phyloP scores from a whole-genome alignment of 2,329 filamentous ascomycete species.

The Penicillium paneum region DNA sequence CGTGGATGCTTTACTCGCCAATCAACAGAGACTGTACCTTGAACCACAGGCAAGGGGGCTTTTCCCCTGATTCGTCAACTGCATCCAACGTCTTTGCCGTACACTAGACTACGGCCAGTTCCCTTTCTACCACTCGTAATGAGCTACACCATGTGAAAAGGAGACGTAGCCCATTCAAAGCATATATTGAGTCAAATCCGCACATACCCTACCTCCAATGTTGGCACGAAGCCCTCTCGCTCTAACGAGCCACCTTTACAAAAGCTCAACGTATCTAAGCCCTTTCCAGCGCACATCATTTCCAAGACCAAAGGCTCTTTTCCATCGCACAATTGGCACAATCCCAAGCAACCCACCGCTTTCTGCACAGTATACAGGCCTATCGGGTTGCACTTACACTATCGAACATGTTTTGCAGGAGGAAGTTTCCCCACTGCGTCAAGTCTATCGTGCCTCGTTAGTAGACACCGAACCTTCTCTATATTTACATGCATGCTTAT shows the following conservation, averaged over 20 bases:
- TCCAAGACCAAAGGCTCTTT: background rate
- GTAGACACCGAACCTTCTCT: background rate
- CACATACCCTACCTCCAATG: background rate
- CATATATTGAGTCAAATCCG: too few species aligned
- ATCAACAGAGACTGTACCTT: too few species aligned
- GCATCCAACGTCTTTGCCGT: too few species aligned
- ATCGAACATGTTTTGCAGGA: too few species aligned
- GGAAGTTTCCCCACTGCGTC: background rate
- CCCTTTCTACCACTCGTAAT: too few species aligned
- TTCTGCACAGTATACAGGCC: background rate
- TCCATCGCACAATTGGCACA: background rate
- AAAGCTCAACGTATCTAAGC: background rate
- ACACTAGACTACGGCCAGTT: too few species aligned
- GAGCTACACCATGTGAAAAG: too few species aligned
- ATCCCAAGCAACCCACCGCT: background rate
- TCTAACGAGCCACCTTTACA: background rate
- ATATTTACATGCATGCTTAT: background rate
- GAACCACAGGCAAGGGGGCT: too few species aligned
- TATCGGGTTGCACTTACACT: background rate
- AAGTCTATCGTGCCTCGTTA: background rate
- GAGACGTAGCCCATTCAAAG: too few species aligned
- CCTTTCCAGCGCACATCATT: background rate
- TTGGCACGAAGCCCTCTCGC: background rate
- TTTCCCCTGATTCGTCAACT: too few species aligned
- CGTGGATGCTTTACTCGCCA: too few species aligned